Conservation (phyloP, 129 eudicot genomes). For the Chrysanthemum lavandulifolium region DNA sequence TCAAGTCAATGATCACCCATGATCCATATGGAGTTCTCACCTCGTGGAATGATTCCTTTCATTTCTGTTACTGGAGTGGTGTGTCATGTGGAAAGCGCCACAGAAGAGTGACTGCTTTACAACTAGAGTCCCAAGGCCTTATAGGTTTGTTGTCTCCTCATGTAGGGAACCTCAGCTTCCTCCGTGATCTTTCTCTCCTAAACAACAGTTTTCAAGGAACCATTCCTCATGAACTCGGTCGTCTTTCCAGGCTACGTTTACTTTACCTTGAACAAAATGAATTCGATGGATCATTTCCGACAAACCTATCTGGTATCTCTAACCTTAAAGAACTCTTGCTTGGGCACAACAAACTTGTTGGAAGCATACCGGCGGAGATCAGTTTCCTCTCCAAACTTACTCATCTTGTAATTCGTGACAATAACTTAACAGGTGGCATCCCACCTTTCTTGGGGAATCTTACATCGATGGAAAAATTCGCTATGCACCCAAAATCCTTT, state of each 20-base stretch:
- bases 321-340: background rate
- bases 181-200: background rate
- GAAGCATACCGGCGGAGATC: constrained; percentile 13
- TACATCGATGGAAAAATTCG: too few species aligned
- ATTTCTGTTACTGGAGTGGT: constrained; percentile 26
- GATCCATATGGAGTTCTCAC: constrained; percentile 7
- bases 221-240: constrained; percentile 17
- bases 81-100: constrained; percentile 19
- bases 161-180: constrained; percentile 25
- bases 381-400: too few species aligned
- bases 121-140: background rate
- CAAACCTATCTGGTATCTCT: background rate
- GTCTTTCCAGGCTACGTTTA: background rate
- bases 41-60: constrained; percentile 24
- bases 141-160: constrained; percentile 25
- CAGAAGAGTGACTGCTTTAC: background rate
- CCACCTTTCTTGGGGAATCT: too few species aligned
- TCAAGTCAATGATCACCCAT: background rate
- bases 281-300: background rate
- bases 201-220: constrained; percentile 16
- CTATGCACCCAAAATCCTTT: too few species aligned
- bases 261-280: background rate
- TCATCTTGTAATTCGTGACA: too few species aligned
- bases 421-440: background rate
- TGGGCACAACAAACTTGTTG: background rate